These are phyloP conservation scores for Blastobotrys buckinghamii DNA, from an alignment of 1,139 yeast genomes.

Conservation along the genomic window DNA sequence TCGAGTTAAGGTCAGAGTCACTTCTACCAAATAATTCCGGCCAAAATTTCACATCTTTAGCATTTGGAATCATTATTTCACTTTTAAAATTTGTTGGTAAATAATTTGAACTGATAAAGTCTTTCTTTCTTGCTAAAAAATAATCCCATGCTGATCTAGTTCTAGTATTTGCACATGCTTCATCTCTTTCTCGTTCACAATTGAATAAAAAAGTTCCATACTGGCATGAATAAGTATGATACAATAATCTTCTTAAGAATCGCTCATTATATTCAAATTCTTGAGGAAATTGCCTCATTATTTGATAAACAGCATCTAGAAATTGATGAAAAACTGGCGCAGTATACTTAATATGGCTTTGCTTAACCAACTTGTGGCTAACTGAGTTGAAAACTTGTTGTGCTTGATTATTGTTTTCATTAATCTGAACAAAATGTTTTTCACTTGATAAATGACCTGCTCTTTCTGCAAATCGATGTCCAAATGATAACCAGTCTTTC, in stretches of 20 bases:
- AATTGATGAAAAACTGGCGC: conserved; percentile 95
- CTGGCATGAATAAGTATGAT: conserved; percentile 90
- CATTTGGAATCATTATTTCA: conserved; percentile 59
- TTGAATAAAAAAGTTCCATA: conserved; percentile 86
- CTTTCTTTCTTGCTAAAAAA: conserved; percentile 67
- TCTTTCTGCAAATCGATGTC: conserved; percentile 82
- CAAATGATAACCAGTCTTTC: conserved; percentile 94
- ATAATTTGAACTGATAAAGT: conserved; percentile 56
- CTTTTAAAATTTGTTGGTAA: conserved; percentile 23
- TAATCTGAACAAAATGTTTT: conserved; percentile 26
- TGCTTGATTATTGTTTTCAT: conserved; percentile 29
- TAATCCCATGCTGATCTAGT: conserved; percentile 94
- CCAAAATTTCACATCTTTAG: conserved; percentile 78
- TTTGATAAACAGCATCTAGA: conserved; percentile 80
- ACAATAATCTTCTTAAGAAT: conserved; percentile 72
- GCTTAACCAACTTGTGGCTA: conserved; percentile 29
- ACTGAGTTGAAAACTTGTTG: conserved; percentile 36
- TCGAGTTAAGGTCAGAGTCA: conserved; percentile 69
- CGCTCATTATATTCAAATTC: conserved; percentile 85
- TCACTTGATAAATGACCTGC: conserved; percentile 55
- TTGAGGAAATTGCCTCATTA: conserved; percentile 62
- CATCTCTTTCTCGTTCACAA: conserved; percentile 56
- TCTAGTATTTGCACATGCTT: conserved; percentile 37
- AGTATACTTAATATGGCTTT: conserved; percentile 46
- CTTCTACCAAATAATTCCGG: conserved; percentile 71